Evolutionary conservation across 2,329 filamentous ascomycete species (phyloP), one percentile per base, ranked within the genome.

Genomic region (Fusarium oxysporum): DNA sequence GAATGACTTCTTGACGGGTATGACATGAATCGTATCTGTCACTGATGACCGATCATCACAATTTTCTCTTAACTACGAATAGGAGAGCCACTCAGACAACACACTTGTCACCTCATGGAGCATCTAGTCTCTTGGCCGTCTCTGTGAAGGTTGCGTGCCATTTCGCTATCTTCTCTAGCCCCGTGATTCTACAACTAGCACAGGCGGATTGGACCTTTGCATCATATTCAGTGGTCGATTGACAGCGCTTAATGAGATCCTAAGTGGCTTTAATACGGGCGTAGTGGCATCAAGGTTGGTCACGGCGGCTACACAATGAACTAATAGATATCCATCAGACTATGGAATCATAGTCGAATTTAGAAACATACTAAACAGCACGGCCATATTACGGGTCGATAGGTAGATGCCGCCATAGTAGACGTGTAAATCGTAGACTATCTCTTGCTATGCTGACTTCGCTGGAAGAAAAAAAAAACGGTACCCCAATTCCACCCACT

Each of bases 291-390:
- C 32, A 17, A 47, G 30, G 25, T 65, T 38, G 45, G 17, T 32
- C 25, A 54, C 10, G 50, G 62, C 58, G 70, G 67, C 43, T 73
- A 67, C n/a, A 48, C 43, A 45, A 23, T 17, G 7, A 25, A 38
- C 32, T 32, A 51, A 37, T 28, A 38, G 11, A 51, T 57, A 28
- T 16, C n/a, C n/a, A 33, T 25, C 28, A 38, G 23, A 35, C 47
- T 35, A 35, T 19, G 12, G 14, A 14, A 13, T 12, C 21, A n/a
- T n/a, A 13, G 38, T 13, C 21, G 21, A 41, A n/a, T 41, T 41
- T n/a, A 21, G 28, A 30, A 28, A 32, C 10, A 58, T 44, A 33
- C 23, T 53, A 2, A 28, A 30, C 30, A 30, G 48, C 43, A 37
- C 33, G 33, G 19, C 23, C 33, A 38, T 21, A 64, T 64, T 47